Conservation (phyloP, 331 rosid genomes). For the Malus hybrid region DNA sequence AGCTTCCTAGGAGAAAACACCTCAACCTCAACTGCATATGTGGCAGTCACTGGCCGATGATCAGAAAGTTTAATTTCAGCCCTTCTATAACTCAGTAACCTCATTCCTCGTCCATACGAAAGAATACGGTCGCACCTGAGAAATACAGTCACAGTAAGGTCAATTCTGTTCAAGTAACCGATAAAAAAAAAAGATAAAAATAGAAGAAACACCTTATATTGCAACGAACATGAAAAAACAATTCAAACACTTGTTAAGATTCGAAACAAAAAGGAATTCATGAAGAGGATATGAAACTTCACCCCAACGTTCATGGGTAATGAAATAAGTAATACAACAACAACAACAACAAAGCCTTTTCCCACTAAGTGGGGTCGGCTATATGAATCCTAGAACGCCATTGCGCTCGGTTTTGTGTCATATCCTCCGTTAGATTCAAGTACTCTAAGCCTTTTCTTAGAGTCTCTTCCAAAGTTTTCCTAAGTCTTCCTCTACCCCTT, state of each 20-base stretch:
- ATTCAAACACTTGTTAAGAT: background rate
- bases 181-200: background rate
- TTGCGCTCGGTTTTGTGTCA: no score
- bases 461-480: no score
- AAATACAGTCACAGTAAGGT: background rate
- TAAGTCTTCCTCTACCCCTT: no score
- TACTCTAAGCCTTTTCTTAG: no score
- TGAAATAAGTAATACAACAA: no score
- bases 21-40: slow-evolving; percentile 78
- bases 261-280: background rate
- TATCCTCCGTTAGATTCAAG: no score
- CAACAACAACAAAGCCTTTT: no score
- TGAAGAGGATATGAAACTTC: background rate
- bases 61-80: slow-evolving; percentile 68
- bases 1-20: slow-evolving; percentile 81
- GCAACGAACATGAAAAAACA: background rate
- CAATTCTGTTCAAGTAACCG: background rate
- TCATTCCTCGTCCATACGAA: slow-evolving; percentile 67
- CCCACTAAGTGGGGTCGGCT: no score
- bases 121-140: slow-evolving; percentile 96
- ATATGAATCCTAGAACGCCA: no score
- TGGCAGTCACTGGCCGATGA: slow-evolving; percentile 93
- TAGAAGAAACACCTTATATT: background rate
- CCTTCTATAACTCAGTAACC: slow-evolving; percentile 50
- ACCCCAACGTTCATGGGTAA: background rate